These are phyloP conservation scores for Cyberlindnera amylophila DNA, from an alignment of 805 yeast species.

Conservation along the genomic window DNA sequence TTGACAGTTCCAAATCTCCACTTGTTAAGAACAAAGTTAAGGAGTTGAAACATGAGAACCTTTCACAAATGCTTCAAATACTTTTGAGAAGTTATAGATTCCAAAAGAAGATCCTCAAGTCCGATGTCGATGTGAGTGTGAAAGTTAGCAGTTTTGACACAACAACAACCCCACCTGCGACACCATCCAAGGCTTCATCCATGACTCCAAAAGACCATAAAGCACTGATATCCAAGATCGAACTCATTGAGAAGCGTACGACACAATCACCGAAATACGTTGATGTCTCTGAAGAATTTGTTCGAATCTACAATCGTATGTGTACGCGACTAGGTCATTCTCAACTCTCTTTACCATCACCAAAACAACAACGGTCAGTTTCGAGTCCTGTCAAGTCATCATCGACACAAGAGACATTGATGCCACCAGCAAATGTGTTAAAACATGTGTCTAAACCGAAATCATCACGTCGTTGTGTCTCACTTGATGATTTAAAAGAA, in stretches of 20 bases:
- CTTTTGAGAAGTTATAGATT: conserved; percentile 17
- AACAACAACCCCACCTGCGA: background rate
- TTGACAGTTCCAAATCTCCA: conserved; percentile 6
- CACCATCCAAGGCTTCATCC: background rate
- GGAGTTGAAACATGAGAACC: conserved; percentile 13
- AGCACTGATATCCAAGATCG: conserved; percentile 7
- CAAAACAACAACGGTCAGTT: background rate
- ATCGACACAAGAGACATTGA: background rate
- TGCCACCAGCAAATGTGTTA: too few species aligned
- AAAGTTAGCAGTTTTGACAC: background rate
- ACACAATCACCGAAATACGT: background rate
- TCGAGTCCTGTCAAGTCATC: background rate
- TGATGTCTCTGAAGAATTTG: conserved; percentile 14
- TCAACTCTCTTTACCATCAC: background rate
- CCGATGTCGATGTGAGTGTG: conserved; percentile 1
- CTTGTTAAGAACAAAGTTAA: conserved; percentile 8
- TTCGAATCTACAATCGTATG: conserved; percentile 7
- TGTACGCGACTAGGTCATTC: conserved; percentile 6
- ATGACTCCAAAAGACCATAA: conserved; percentile 1
- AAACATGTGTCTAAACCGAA: background rate
- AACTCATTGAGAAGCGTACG: conserved; percentile 3
- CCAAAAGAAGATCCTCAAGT: conserved; percentile 11
- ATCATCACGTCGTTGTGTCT: background rate
- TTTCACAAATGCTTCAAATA: conserved; percentile 18
- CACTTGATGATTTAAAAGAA: background rate